Base-by-base conservation (phyloP, 371 early-diverging fungal genomes). In the Synchytrium microbalum region DNA sequence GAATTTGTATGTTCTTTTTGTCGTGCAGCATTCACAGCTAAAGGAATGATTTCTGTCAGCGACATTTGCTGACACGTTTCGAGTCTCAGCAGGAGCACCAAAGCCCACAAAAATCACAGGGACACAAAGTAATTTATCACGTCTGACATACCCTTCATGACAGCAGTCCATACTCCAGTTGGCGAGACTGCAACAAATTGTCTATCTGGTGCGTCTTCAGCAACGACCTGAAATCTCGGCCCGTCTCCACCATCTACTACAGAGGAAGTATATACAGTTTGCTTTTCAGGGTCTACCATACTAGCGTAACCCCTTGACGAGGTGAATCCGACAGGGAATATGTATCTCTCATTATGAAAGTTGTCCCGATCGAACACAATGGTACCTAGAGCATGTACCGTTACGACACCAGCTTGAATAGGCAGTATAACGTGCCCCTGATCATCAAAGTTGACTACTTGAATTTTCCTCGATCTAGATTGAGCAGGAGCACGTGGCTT, bases 321-420 rank as follows among this genome's bases (percentile, higher is more conserved):
- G 54, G 73, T 84, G 71, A 90, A 96, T 24, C 95, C 95, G 2
- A 90, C 88, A 13, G 96, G 92, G 74, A 86, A 96, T 59, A 96
- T 92, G 66, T 96, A 95, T 5, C 94, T 84, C 59, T 92, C 89
- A 62, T 88, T 91, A 64, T 96, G 95, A 69, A 88, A 96, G 1
- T 85, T 81, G 14, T 88, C 87, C 24, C 89, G 84, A 59, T 91
- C 91, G 60, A 78, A 83, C 3, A 91, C 84, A 1, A 96, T 86
- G 28, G 71, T 78, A 14, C 96, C 96, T 8, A 92, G 78, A 51
- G 69, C 72, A 32, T 86, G 70, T 3, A 95, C 79, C 0, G 91
- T 92, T 62, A 92, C 81, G 14, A 89, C 86, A 25, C 93, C 95
- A 16, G 91, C 78, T 62, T 86, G 83, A 23, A 91, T 83, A 0